Evolutionary conservation across 176 grass and related monocot genomes (phyloP).

Genomic region (Hordeum marinum): DNA sequence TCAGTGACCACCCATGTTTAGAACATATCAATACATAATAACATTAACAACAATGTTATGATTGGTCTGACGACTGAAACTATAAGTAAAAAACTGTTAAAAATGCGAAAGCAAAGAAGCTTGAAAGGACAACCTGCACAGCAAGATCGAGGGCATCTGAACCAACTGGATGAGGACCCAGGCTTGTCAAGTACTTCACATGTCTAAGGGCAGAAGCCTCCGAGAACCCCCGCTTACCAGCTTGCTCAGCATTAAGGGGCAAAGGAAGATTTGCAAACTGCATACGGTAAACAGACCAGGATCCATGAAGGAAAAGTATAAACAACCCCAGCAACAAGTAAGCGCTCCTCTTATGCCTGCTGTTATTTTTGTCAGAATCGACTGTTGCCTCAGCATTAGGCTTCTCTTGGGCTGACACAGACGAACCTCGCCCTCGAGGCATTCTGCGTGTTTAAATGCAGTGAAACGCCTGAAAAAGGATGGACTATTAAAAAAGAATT

Average conservation of each 20-base stretch:
- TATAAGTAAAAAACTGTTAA: neutral
- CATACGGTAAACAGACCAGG: slow-evolving; percentile 68
- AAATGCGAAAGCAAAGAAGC: neutral
- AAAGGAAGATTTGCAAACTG: slow-evolving; percentile 73
- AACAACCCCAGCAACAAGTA: slow-evolving; percentile 68
- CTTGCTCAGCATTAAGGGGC: slow-evolving; percentile 64
- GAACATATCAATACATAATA: neutral
- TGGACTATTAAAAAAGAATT: neutral
- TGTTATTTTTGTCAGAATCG: slow-evolving; percentile 18
- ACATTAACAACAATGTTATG: neutral
- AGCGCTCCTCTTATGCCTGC: slow-evolving; percentile 49
- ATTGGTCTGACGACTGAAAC: slow-evolving; percentile 1
- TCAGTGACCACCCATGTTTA: neutral
- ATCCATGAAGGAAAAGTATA: slow-evolving; percentile 74
- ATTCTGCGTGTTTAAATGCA: slow-evolving; percentile 27
- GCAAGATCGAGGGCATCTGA: slow-evolving; percentile 83
- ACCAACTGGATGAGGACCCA: slow-evolving; percentile 93
- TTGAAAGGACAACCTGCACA: slow-evolving; percentile 56
- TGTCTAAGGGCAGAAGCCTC: slow-evolving; percentile 78
- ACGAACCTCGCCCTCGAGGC: slow-evolving; percentile 28
- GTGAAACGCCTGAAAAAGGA: slow-evolving; percentile 6
- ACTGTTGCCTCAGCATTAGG: slow-evolving; percentile 23
- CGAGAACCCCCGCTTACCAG: slow-evolving; percentile 86
- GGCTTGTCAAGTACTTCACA: slow-evolving; percentile 67
- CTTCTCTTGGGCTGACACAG: slow-evolving; percentile 23